Evolutionary conservation across 1,284 basidiomycete genomes (phyloP).

Genomic region (Sanghuangporus weigelae): DNA sequence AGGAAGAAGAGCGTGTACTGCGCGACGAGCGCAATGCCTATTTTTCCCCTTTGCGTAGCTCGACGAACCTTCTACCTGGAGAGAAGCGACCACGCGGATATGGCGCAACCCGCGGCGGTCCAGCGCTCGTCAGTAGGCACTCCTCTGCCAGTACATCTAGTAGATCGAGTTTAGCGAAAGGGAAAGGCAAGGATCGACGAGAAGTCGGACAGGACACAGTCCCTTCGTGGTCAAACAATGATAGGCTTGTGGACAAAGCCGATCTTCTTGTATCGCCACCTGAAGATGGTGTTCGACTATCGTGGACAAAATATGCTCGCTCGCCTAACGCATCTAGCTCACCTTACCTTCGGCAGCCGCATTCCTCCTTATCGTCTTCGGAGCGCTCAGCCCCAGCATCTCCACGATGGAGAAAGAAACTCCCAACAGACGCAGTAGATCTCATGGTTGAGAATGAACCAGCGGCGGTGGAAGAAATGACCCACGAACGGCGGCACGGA

Average conservation of each 20-base stretch:
- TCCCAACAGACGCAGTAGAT: slow-evolving; percentile 75
- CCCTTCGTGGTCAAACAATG: background rate
- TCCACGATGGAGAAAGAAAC: slow-evolving; percentile 18
- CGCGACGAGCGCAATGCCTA: slow-evolving; percentile 65
- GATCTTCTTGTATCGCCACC: slow-evolving; percentile 30
- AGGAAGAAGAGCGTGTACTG: slow-evolving; percentile 65
- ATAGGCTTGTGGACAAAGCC: slow-evolving; percentile 37
- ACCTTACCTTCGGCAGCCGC: slow-evolving; percentile 4
- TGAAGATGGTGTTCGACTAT: slow-evolving; percentile 34
- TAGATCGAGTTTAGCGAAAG: slow-evolving; percentile 17
- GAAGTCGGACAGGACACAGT: background rate
- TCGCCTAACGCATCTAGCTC: slow-evolving; percentile 13
- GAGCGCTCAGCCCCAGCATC: slow-evolving; percentile 16
- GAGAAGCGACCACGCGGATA: slow-evolving; percentile 40
- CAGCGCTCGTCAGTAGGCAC: slow-evolving; percentile 14
- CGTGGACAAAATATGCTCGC: slow-evolving; percentile 39
- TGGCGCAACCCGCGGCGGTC: slow-evolving; percentile 43
- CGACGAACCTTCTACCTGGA: slow-evolving; percentile 36
- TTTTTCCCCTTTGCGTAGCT: slow-evolving; percentile 53
- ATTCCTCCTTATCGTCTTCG: slow-evolving; percentile 18
- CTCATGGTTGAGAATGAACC: slow-evolving; percentile 61
- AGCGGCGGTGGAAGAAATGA: slow-evolving; percentile 45
- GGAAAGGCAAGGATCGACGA: slow-evolving; percentile 22
- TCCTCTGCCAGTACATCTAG: slow-evolving; percentile 1
- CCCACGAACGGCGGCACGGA: slow-evolving; percentile 47